Base-by-base conservation (phyloP, 2,329 filamentous ascomycete species). In the Thermothelomyces thermophilus region DNA sequence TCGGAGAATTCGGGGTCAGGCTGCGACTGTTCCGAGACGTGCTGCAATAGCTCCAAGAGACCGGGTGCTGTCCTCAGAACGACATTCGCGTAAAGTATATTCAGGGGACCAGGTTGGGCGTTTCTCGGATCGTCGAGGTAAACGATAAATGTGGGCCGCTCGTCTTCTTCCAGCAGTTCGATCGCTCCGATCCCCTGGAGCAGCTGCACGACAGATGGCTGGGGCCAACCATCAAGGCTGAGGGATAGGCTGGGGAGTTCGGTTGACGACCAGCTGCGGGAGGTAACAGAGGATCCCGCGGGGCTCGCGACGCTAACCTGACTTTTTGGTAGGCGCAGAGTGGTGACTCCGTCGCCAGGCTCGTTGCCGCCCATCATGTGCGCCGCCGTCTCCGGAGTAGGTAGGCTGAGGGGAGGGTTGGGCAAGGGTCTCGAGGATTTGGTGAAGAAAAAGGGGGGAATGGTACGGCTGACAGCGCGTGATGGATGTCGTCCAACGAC, bases 81-180 rank as follows among this genome's bases (percentile, higher is more conserved):
- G 9, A 75, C 71, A 62, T 91, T 93, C 26, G 78, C 76, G 63
- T 86, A 90, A 0, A 87, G 58, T 7, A 87, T 73, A 26, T 77
- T 73, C 33, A 90, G 65, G 1, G 72, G 71, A 0, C 75, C 74
- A 1, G 74, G 69, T 19, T 68, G 69, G 41, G 72, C 73, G 57
- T 82, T 83, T n/a, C 68, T 64, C 1, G 72, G 65, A 59, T 84
- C 79, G 7, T 72, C 71, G 44, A 87, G 67, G 60, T 91, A 86
- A 30, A 91, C 72, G 36, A 91, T 76, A 59, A 91, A 88, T 0
- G 84, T 87, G 2, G 86, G 87, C 41, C 87, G 73, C 43, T 84
- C 79, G 63, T 93, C 87, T 57, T 86, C 79, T 61, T 91, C 86
- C 35, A 93, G 66, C 34, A 91, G 69, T 64, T 91, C 87, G 17